These are phyloP conservation scores for Trichothecium roseum DNA, from an alignment of 2,329 filamentous ascomycete species.

Conservation along the genomic window DNA sequence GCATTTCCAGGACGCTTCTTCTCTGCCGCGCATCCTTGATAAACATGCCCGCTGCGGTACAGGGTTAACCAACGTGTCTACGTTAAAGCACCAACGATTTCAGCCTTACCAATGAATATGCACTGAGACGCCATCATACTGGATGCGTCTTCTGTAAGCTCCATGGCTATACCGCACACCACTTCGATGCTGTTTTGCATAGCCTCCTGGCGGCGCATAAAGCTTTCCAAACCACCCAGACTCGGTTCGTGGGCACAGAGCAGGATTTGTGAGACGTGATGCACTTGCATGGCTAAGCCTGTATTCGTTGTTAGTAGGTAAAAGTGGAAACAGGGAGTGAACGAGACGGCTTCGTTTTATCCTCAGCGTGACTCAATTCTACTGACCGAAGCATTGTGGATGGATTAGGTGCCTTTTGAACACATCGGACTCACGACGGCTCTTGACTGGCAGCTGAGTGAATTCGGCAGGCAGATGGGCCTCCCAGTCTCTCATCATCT, in stretches of 20 bases:
- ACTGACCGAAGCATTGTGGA: constrained; percentile 9
- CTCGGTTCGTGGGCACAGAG: constrained; percentile 9
- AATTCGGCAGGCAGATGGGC: constrained; percentile 31
- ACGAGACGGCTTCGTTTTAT: background rate
- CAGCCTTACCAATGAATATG: constrained; percentile 10
- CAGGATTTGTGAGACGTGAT: constrained; percentile 10
- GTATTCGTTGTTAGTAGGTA: background rate
- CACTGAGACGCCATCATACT: constrained; percentile 14
- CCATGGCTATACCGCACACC: constrained; percentile 13
- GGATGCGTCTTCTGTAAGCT: constrained; percentile 10
- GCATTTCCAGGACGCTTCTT: constrained; percentile 9
- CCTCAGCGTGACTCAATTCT: background rate
- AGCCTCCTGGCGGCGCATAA: constrained; percentile 8
- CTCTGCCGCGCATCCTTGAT: constrained; percentile 8
- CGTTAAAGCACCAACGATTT: background rate
- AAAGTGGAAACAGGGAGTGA: background rate
- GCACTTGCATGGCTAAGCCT: constrained; percentile 11
- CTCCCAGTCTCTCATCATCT: constrained; percentile 39
- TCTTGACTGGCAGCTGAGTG: constrained; percentile 22
- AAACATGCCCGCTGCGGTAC: constrained; percentile 2
- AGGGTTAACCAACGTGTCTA: background rate
- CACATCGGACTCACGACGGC: constrained; percentile 1
- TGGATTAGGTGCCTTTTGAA: constrained; percentile 11
- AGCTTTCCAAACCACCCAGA: constrained; percentile 8
- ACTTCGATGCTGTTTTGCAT: constrained; percentile 11